Evolutionary conservation across 306 rosid species (phyloP).

Genomic region (Medicago lupulina): DNA sequence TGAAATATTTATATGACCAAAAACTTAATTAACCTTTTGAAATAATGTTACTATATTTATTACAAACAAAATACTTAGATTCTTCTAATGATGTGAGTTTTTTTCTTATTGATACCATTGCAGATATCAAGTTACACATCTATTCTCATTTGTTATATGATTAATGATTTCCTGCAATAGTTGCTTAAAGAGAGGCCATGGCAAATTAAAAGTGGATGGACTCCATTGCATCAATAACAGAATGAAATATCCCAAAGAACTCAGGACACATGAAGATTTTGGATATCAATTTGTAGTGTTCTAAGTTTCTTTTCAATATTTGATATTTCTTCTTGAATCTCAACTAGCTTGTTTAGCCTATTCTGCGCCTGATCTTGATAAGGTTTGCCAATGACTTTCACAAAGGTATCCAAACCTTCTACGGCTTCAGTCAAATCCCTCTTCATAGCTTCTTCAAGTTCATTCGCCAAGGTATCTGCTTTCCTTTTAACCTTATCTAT

Average conservation of each 20-base stretch:
- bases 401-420: constrained; percentile 62
- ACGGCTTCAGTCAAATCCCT: constrained; percentile 74
- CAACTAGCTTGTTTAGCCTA: constrained; percentile 68
- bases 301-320: constrained; percentile 69
- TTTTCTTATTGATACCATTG: not conserved
- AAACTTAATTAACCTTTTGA: not conserved
- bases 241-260: not conserved
- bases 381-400: constrained; percentile 64
- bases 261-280: constrained; percentile 82
- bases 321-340: constrained; percentile 68
- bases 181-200: not conserved
- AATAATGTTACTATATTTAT: not conserved
- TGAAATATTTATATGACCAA: too few species aligned
- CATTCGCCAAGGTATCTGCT: constrained; percentile 73
- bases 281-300: constrained; percentile 73
- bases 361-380: constrained; percentile 76
- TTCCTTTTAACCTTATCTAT: constrained; percentile 73
- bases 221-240: constrained; percentile 13
- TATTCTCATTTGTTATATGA: not conserved
- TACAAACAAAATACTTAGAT: not conserved
- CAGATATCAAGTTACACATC: not conserved
- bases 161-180: not conserved
- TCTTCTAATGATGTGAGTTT: not conserved
- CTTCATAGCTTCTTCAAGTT: constrained; percentile 89
- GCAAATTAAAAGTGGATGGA: not conserved